phyloP scores from a whole-genome alignment of 1,284 basidiomycete species.

The Boletus smithii region DNA sequence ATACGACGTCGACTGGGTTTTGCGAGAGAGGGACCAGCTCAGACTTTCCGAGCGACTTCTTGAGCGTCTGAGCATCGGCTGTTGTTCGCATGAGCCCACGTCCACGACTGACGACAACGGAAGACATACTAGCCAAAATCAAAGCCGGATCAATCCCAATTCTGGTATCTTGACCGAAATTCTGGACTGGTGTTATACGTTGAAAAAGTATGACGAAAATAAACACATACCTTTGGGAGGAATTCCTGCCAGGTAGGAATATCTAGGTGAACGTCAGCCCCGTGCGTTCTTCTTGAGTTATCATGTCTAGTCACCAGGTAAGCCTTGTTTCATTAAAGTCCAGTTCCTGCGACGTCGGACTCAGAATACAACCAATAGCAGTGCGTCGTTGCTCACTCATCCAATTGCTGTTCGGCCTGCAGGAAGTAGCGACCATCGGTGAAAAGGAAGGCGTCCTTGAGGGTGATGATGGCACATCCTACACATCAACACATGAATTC shows the following conservation, averaged over 20 bases:
- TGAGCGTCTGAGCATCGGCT: slow-evolving; percentile 62
- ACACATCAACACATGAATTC: slow-evolving; percentile 8
- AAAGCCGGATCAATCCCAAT: slow-evolving; percentile 84
- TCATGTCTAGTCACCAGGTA: slow-evolving; percentile 51
- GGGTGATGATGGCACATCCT: slow-evolving; percentile 82
- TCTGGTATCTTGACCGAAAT: slow-evolving; percentile 56
- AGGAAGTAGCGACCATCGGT: slow-evolving; percentile 95
- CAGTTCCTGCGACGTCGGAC: slow-evolving; percentile 59
- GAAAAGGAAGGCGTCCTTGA: slow-evolving; percentile 72
- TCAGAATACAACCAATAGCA: slow-evolving; percentile 1
- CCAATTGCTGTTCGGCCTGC: slow-evolving; percentile 88
- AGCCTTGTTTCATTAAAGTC: slow-evolving; percentile 89
- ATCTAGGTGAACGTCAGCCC: slow-evolving; percentile 41
- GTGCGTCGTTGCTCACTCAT: slow-evolving; percentile 47
- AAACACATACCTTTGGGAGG: slow-evolving; percentile 58
- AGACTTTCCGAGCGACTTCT: slow-evolving; percentile 53
- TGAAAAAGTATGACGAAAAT: background rate
- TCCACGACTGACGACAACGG: background rate
- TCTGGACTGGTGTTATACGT: slow-evolving; percentile 38
- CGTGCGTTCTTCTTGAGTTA: background rate
- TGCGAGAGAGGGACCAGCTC: slow-evolving; percentile 59
- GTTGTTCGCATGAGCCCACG: slow-evolving; percentile 4
- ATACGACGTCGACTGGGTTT: slow-evolving; percentile 84
- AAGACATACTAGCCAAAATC: slow-evolving; percentile 55
- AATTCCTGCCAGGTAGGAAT: slow-evolving; percentile 92